These are phyloP conservation scores for Liriodendron chinense DNA, from an alignment of 164 flowering plant species.

Conservation along the genomic window DNA sequence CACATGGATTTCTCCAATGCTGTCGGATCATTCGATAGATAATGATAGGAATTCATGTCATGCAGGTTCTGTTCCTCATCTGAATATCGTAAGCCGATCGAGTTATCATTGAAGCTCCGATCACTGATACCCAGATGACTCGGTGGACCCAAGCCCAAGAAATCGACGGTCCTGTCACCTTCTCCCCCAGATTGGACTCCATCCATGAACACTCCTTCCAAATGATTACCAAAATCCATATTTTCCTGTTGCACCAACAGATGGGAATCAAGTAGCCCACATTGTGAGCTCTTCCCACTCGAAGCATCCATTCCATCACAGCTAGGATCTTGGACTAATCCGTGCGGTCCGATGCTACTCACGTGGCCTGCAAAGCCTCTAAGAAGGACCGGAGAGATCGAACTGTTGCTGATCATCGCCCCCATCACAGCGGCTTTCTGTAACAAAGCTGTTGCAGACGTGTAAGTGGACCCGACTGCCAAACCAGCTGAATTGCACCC, in stretches of 20 bases:
- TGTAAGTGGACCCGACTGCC: slow-evolving; percentile 21
- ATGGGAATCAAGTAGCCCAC: slow-evolving; percentile 15
- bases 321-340: slow-evolving; percentile 13
- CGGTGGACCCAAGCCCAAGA: slow-evolving; percentile 37
- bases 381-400: slow-evolving; percentile 33
- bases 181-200: neutral
- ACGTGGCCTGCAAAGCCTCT: slow-evolving; percentile 37
- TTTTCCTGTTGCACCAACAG: slow-evolving; percentile 6
- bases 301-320: slow-evolving; percentile 9
- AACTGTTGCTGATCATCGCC: slow-evolving; percentile 37
- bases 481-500: neutral
- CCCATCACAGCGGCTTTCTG: slow-evolving; percentile 63
- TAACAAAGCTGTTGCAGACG: slow-evolving; percentile 56
- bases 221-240: neutral
- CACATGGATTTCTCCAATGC: slow-evolving; percentile 11
- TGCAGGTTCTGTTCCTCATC: slow-evolving; percentile 14
- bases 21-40: neutral
- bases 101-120: slow-evolving; percentile 3
- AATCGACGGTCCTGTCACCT: slow-evolving; percentile 34
- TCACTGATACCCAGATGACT: slow-evolving; percentile 5
- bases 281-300: slow-evolving; percentile 3
- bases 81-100: neutral
- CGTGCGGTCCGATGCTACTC: slow-evolving; percentile 5
- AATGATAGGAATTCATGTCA: neutral
- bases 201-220: slow-evolving; percentile 1